These are phyloP conservation scores for Vaccinium macrocarpon DNA, from an alignment of 148 eudicot species.

Conservation along the genomic window DNA sequence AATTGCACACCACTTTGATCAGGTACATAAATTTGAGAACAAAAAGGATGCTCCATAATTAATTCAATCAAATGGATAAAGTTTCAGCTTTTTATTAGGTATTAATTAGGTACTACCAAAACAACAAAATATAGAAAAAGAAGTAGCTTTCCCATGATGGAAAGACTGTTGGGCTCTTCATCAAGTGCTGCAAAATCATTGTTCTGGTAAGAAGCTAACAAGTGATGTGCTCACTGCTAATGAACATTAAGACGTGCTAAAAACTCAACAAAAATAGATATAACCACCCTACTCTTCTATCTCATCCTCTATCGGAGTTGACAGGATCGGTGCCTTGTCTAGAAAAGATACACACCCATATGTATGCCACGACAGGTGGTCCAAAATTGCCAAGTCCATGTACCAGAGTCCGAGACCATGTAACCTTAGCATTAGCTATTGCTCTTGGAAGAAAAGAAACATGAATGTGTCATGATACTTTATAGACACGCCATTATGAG, in stretches of 20 bases:
- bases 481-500: background rate
- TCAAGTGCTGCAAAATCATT: background rate
- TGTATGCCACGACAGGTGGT: background rate
- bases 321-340: background rate
- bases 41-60: background rate
- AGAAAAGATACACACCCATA: background rate
- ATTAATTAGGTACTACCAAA: background rate
- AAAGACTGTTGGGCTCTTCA: background rate
- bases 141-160: background rate
- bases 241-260: background rate
- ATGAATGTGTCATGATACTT: background rate
- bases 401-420: background rate
- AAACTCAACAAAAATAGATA: background rate
- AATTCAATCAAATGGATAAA: background rate
- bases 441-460: background rate
- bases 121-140: background rate
- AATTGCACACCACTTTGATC: background rate
- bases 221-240: background rate
- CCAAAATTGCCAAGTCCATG: background rate
- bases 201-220: background rate
- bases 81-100: background rate
- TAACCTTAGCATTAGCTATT: background rate
- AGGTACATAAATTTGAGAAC: background rate
- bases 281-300: background rate
- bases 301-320: background rate